Base-by-base conservation (phyloP, 768 basidiomycete species). In the Brasilioporus rufonigricans region DNA sequence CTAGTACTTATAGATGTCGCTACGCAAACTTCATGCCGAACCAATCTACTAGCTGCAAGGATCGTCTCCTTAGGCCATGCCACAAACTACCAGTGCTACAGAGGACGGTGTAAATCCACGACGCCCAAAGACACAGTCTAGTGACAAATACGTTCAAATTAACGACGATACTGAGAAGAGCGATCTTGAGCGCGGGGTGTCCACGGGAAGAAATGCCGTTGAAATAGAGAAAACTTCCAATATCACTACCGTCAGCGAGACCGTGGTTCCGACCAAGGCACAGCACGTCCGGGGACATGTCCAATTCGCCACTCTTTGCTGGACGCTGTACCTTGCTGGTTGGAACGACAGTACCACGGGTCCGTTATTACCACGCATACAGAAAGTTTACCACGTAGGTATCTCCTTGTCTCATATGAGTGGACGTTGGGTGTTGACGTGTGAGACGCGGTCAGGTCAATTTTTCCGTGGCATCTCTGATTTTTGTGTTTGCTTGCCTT, bases 401-500 rank as follows among this genome's bases (percentile, higher is more conserved):
- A 9, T 36, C 44, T 11, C 13, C 33, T 7, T 39, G n/a, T 9
- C n/a, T 29, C n/a, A 16, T 14, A 9, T n/a, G 5, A 6, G 24
- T 47, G 9, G n/a, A 14, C 5, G 23, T 4, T 26, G 14, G 18
- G n/a, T 21, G n/a, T 48, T 48, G 52, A 52, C 8, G 35, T 33
- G 9, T n/a, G 27, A 24, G 11, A 39, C 18, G 18, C 27, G 12
- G 21, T 51, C 48, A 76, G 77, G 62, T 77, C 43, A 68, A 71
- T 23, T 78, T 72, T 56, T 62, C 68, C 2, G 58, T 70, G 27
- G 76, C 78, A 3, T 78, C 78, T 26, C 52, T 79, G 14, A 64
- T 78, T 9, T 79, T 76, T 54, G 74, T 78, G 10, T 69, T 72
- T 51, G 69, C 72, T 19, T 76, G 73, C 52, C 50, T 66, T 11